Evolutionary conservation across 345 rosid genomes (phyloP), one percentile per base, ranked within the genome.

Genomic region (Eucalyptus cloeziana): DNA sequence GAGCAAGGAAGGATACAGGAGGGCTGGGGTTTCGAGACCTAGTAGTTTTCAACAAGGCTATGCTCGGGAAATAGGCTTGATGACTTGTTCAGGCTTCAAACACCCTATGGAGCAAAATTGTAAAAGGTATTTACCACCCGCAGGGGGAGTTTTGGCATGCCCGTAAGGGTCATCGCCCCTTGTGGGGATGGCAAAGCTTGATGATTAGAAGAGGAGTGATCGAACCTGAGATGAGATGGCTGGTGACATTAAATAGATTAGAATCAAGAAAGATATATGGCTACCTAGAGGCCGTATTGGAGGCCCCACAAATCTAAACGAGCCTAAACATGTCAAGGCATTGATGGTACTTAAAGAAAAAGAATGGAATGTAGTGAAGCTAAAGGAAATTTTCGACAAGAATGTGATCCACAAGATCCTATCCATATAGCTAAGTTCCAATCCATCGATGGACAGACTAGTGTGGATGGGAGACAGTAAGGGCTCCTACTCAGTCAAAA

Each of bases 11-110:
- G 30, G 30, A 24, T 56, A 25, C 5, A 25, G 2, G 13, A 9
- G 62, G 30, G 30, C 0, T 56, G 13, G 30, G 13, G 30, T 56
- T 56, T 25, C 0, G 13, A 25, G 62, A 56, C 3, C 13, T 56
- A 56, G 30, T 24, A 22, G 30, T 4, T 22, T 24, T 56, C 62
- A 24, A 56, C 30, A 24, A 56, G 30, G 62, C 30, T 22, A 15
- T 25, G 2, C 13, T 2, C 0, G 0, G 12, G 62, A 56, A 25
- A 56, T 5, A 56, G 30, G 30, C 6, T 9, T 24, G 62, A 5
- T 5, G 0, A 56, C 62, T 56, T 0, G 6, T 56, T 52, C 24
- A 52, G 1, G 56, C 56, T 52, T 1, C 56, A 52, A 52, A 52
- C 9, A 17, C 22, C 54, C 9, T 51, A 51, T 17, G 56, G 4